A percentile compares a stretch with the other conserved stretches of the same genome.
phyloP scores from a whole-genome alignment of 129 eudicot genomes.

The Helianthus tuberosus region DNA sequence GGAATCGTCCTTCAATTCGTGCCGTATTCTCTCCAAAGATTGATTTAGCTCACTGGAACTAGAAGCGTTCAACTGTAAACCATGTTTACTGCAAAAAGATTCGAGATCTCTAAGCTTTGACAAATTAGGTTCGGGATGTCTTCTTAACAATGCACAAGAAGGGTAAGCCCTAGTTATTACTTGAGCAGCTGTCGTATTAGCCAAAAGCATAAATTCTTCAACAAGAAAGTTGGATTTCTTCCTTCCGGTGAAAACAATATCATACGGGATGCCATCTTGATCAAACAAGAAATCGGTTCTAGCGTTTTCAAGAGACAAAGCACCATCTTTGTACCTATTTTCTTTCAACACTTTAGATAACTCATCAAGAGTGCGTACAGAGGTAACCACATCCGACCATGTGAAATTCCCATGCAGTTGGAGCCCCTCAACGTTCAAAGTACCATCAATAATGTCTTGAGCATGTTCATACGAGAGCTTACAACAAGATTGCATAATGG shows the following conservation, averaged over 20 bases:
- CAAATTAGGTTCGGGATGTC: constrained; percentile 87
- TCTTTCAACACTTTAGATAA: constrained; percentile 63
- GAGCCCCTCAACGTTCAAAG: constrained; percentile 32
- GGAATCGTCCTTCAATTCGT: constrained; percentile 66
- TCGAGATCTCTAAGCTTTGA: constrained; percentile 79
- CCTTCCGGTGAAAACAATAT: constrained; percentile 45
- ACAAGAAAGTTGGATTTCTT: constrained; percentile 71
- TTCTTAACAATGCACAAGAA: constrained; percentile 65
- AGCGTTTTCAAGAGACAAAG: constrained; percentile 71
- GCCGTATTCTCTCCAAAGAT: constrained; percentile 62
- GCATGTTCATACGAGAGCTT: constrained; percentile 92
- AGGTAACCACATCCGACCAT: constrained; percentile 59
- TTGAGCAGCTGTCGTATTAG: constrained; percentile 90
- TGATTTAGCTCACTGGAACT: constrained; percentile 61
- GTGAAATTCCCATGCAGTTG: constrained; percentile 57
- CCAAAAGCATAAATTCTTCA: constrained; percentile 95
- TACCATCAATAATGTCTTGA: constrained; percentile 76
- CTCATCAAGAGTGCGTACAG: constrained; percentile 61
- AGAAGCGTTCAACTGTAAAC: constrained; percentile 62
- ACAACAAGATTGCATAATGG: constrained; percentile 75
- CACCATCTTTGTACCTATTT: constrained; percentile 68
- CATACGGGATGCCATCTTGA: constrained; percentile 72
- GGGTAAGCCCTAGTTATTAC: constrained; percentile 85
- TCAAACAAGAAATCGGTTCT: constrained; percentile 65
- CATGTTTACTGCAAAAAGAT: constrained; percentile 72